Base-by-base conservation (phyloP, 2,329 filamentous ascomycete species). In the Calonectria crousiana region DNA sequence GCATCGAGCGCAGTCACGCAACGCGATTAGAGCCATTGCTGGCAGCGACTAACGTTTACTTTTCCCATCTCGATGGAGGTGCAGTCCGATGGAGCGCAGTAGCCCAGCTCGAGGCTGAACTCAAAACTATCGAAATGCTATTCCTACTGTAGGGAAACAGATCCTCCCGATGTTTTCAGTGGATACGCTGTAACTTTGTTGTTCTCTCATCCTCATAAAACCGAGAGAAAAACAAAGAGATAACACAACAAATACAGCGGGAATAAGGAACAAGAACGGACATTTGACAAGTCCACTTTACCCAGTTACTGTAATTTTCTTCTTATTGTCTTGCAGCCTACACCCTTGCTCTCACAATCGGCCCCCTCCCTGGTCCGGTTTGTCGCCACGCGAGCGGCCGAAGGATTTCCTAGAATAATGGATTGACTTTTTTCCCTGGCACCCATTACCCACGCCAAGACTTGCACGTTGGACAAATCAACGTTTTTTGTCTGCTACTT, bases 381-480 rank as follows among this genome's bases (percentile, higher is more conserved):
- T 26, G 30, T 38, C 47, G 47, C 64, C 47, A 67, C 64, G 32
- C 44, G 32, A 67, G 64, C 53, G 30, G 67, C 56, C 41, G 32
- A 41, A 52, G 44, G 56, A 62, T 62, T 26, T 18, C 30, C 23
- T 18, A 62, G 52, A 62, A 34, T 23, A 34, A 49, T 26, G 62
- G 64, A 67, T 68, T 56, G 65, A 49, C 65, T 68, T 67, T 67
- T 58, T 49, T 18, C 4, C 20, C 2, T 23, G 30, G 26, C 5
- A 2, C 2, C 18, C 41, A 8, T 20, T 30, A 53, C 70, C 70
- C 70, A 72, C 70, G 65, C 70, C 70, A 72, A 72, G 70, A 60
- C 53, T 23, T 1, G 30, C 52, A 18, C 18, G 44, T 47, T 49
- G 49, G 53, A 26, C 70, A 60, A 62, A 67, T 51, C 70, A 64